Evolutionary conservation across 352 stramenopile genomes (phyloP).

Genomic region (Phytophthora nicotianae): DNA sequence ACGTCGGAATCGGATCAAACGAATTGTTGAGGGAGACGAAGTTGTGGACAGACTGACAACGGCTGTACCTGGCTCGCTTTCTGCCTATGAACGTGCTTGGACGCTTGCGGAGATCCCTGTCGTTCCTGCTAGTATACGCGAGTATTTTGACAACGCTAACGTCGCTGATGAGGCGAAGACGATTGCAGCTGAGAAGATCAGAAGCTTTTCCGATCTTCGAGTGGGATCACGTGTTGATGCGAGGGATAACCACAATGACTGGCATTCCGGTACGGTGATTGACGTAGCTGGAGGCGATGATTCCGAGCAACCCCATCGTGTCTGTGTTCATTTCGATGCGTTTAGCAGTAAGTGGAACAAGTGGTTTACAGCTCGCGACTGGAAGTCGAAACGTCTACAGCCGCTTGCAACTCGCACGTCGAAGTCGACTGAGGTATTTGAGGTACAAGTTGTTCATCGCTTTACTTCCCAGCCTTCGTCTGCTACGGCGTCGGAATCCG

Average conservation of each 20-base stretch:
- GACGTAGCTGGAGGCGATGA: constrained; percentile 33
- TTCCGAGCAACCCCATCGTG: constrained; percentile 17
- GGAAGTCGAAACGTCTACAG: constrained; percentile 54
- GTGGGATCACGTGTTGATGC: constrained; percentile 68
- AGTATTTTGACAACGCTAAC: constrained; percentile 9
- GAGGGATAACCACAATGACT: constrained; percentile 58
- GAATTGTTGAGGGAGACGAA: constrained; percentile 69
- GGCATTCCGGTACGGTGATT: constrained; percentile 65
- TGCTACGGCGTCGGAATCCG: constrained; percentile 2
- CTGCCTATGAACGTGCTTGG: constrained; percentile 76
- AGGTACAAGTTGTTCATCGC: constrained; percentile 80
- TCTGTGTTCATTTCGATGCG: constrained; percentile 75
- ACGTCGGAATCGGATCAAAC: constrained; percentile 72
- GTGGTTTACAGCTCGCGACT: constrained; percentile 68
- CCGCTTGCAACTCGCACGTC: constrained; percentile 49
- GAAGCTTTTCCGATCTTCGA: constrained; percentile 51
- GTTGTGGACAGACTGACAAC: constrained; percentile 53
- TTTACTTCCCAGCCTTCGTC: constrained; percentile 20
- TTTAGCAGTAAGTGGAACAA: constrained; percentile 78
- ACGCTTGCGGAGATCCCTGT: constrained; percentile 59
- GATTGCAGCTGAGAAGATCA: constrained; percentile 20
- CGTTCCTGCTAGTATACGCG: constrained; percentile 35
- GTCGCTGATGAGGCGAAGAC: background rate
- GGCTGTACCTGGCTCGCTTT: constrained; percentile 50
- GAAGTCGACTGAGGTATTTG: constrained; percentile 64